Evolutionary conservation across 192 early-diverging fungal genomes (phyloP).

Genomic region (Coemansia sp.): DNA sequence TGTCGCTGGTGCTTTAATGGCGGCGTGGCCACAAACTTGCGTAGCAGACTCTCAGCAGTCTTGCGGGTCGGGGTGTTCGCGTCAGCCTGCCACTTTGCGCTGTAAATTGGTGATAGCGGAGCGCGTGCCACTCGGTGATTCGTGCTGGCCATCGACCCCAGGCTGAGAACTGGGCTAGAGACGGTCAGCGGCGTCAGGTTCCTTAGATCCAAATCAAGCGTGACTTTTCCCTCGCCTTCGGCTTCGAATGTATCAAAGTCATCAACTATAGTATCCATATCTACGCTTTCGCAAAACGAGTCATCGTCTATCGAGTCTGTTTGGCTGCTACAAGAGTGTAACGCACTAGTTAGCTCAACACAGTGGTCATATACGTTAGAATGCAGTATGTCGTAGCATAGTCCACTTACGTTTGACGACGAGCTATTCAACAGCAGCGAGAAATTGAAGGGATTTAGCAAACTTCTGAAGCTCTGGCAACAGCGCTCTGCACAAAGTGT

Average conservation of each 20-base stretch:
- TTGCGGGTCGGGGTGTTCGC: not conserved
- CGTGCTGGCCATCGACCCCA: conserved; percentile 10
- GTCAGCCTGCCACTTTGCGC: not conserved
- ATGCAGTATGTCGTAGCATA: not conserved
- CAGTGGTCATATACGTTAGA: too few relatives aligned
- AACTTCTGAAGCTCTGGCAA: not conserved
- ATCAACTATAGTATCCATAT: not conserved
- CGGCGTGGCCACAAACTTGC: not conserved
- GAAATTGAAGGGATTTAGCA: not conserved
- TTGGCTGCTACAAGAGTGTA: conserved; percentile 14
- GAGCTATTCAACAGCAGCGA: not conserved
- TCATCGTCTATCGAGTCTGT: conserved; percentile 45
- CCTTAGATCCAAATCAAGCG: too few relatives aligned
- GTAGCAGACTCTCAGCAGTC: not conserved
- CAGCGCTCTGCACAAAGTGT: not conserved
- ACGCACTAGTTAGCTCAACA: not conserved
- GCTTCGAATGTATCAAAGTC: conserved; percentile 10
- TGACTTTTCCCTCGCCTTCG: not conserved
- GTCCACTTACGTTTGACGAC: conserved; percentile 10
- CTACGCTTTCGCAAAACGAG: conserved; percentile 5
- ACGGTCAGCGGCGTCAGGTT: conserved; percentile 16
- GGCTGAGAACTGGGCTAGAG: conserved; percentile 34
- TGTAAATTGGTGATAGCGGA: not conserved
- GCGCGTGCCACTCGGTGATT: not conserved
- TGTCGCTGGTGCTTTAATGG: not conserved